Evolutionary conservation across 1,139 yeast genomes (phyloP).

Genomic region (Suhomyces ambrosiae): DNA sequence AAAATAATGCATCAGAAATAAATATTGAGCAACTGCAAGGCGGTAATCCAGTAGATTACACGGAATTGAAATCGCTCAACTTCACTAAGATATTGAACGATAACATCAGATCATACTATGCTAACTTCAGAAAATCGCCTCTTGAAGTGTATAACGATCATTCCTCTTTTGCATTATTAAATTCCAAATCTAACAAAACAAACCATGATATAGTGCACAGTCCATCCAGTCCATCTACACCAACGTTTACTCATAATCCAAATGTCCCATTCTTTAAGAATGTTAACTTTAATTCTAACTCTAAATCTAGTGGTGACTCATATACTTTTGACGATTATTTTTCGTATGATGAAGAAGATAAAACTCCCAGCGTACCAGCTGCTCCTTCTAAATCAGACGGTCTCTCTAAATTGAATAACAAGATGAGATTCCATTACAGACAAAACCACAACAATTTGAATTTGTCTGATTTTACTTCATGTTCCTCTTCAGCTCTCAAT

Average conservation of each 20-base stretch:
- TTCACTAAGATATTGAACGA: constrained; percentile 46
- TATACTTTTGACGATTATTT: constrained; percentile 45
- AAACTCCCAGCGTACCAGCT: neutral
- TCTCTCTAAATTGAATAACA: constrained; percentile 17
- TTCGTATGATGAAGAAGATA: constrained; percentile 18
- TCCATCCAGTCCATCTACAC: constrained; percentile 8
- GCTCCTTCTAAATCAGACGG: constrained; percentile 5
- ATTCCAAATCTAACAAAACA: constrained; percentile 17
- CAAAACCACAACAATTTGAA: constrained; percentile 46
- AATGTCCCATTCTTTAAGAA: constrained; percentile 44
- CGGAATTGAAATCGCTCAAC: constrained; percentile 29
- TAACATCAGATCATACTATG: constrained; percentile 39
- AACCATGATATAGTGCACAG: constrained; percentile 11
- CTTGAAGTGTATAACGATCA: constrained; percentile 34
- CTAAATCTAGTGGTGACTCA: constrained; percentile 23
- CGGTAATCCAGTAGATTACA: constrained; percentile 2
- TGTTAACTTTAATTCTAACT: constrained; percentile 40
- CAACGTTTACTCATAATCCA: constrained; percentile 12
- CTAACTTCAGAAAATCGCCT: constrained; percentile 27
- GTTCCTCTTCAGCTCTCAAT: constrained; percentile 9
- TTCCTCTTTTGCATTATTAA: constrained; percentile 40
- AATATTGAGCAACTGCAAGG: neutral
- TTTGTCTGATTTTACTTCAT: constrained; percentile 22
- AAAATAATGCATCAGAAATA: constrained; percentile 9
- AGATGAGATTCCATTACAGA: constrained; percentile 49